A percentile compares a stretch with the other conserved stretches of the same genome.
These are phyloP conservation scores for Bacidia gigantensis DNA, from an alignment of 495 filamentous ascomycete genomes.

Conservation along the genomic window DNA sequence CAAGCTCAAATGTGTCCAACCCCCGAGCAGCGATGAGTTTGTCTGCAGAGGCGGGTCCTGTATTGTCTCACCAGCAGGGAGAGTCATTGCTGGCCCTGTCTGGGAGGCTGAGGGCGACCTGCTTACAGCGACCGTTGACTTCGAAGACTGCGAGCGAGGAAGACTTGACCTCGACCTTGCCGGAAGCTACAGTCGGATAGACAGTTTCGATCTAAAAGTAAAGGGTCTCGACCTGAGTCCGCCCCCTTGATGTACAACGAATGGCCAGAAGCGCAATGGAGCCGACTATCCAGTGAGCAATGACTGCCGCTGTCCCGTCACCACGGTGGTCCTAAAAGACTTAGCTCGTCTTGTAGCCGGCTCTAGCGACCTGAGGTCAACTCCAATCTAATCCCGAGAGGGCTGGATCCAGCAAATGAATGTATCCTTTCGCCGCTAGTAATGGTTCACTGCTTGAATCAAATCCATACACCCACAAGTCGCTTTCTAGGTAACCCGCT, in stretches of 20 bases:
- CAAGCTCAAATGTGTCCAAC: neutral
- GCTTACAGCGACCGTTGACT: constrained; percentile 38
- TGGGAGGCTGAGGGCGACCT: constrained; percentile 65
- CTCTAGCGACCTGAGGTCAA: too few relatives aligned
- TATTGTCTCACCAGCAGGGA: constrained; percentile 67
- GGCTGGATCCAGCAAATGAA: neutral
- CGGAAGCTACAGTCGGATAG: constrained; percentile 68
- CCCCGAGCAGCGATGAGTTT: constrained; percentile 23
- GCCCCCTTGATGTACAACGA: constrained; percentile 36
- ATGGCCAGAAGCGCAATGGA: neutral
- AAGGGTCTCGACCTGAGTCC: constrained; percentile 62
- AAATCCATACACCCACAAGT: neutral
- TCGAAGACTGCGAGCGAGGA: constrained; percentile 51
- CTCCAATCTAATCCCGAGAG: too few relatives aligned
- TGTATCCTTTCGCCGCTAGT: neutral
- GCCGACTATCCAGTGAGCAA: too few relatives aligned
- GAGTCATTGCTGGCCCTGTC: constrained; percentile 63
- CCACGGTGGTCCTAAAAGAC: too few relatives aligned
- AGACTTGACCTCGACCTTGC: constrained; percentile 56
- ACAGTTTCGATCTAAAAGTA: constrained; percentile 67
- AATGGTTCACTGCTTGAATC: neutral
- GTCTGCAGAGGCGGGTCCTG: constrained; percentile 64
- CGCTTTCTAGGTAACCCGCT: neutral
- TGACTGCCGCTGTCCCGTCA: too few relatives aligned
- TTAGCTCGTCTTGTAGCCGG: too few relatives aligned